Percentiles rank a stretch among this genome's conserved stretches.
Conservation (phyloP, 1,284 basidiomycete species). For the Anthracocystis setariae region DNA sequence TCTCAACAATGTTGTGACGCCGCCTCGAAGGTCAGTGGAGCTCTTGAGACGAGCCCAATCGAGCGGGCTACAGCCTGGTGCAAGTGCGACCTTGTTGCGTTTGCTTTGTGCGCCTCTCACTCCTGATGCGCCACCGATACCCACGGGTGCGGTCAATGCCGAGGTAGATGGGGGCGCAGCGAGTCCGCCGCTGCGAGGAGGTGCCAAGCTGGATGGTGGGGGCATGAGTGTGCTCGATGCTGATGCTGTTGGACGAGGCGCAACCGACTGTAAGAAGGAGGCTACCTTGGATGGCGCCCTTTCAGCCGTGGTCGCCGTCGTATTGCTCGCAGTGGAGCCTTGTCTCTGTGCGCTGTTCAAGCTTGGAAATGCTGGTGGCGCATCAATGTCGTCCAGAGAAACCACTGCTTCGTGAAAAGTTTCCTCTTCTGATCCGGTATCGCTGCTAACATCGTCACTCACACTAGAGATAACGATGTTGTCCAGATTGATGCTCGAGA, state of each 20-base stretch:
- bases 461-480: constrained; percentile 18
- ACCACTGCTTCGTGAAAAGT: constrained; percentile 19
- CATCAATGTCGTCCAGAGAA: constrained; percentile 70
- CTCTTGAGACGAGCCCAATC: constrained; percentile 91
- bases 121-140: constrained; percentile 54
- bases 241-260: constrained; percentile 23
- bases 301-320: background rate
- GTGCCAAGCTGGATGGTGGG: constrained; percentile 37
- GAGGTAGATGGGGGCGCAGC: constrained; percentile 55
- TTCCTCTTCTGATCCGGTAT: constrained; percentile 22
- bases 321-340: constrained; percentile 45
- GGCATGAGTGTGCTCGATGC: constrained; percentile 33
- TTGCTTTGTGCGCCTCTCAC: constrained; percentile 15
- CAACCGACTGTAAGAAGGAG: constrained; percentile 22
- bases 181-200: constrained; percentile 38
- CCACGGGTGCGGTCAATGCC: constrained; percentile 48
- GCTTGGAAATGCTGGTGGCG: constrained; percentile 86
- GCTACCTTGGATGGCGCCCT: constrained; percentile 9
- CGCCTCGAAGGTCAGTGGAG: constrained; percentile 70
- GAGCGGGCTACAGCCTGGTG: constrained; percentile 88
- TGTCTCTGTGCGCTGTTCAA: constrained; percentile 81
- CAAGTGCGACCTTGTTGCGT: constrained; percentile 80
- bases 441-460: constrained; percentile 7
- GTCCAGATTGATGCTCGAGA: constrained; percentile 26
- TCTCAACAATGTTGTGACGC: constrained; percentile 70